A percentile compares a stretch with the other conserved stretches of the same genome.
phyloP scores from a whole-genome alignment of 345 rosid species.

The Salix purpurea region DNA sequence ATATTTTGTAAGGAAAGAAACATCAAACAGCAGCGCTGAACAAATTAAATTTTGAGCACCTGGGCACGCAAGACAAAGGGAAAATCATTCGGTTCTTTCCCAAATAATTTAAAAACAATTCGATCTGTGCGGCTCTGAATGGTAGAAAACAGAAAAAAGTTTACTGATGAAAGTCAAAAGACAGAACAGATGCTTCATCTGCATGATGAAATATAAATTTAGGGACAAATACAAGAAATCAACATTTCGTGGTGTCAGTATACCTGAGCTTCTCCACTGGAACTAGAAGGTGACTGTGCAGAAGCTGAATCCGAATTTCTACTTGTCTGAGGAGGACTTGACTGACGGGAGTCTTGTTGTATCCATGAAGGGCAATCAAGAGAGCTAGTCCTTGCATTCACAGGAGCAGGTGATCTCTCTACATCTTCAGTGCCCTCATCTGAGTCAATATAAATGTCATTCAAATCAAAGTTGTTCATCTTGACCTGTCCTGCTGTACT shows the following conservation, averaged over 20 bases:
- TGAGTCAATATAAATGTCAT: conserved; percentile 74
- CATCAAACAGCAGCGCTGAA: neutral
- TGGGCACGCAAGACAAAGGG: conserved; percentile 78
- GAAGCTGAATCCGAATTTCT: conserved; percentile 96
- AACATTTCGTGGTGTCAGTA: conserved; percentile 1
- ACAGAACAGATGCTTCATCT: conserved; percentile 1
- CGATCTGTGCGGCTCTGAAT: conserved; percentile 91
- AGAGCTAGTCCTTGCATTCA: conserved; percentile 57
- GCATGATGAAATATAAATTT: neutral
- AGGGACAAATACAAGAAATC: neutral
- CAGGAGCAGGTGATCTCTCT: conserved; percentile 65
- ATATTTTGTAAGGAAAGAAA: conserved; percentile 17
- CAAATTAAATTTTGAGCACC: conserved; percentile 41
- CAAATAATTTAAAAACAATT: conserved; percentile 88
- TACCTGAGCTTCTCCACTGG: conserved; percentile 90
- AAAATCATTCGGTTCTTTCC: conserved; percentile 90
- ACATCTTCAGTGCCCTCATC: conserved; percentile 75
- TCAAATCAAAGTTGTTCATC: conserved; percentile 87
- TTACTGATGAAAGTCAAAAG: neutral
- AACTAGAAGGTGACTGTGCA: conserved; percentile 94
- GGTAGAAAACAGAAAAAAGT: conserved; percentile 11
- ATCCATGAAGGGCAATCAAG: conserved; percentile 83
- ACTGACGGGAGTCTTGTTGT: conserved; percentile 74
- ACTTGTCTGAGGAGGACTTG: conserved; percentile 96
- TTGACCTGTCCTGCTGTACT: conserved; percentile 44